Evolutionary conservation across 805 yeast genomes (phyloP), one percentile per base, ranked within the genome.

Genomic region (Lipomyces spencermartinsiae): DNA sequence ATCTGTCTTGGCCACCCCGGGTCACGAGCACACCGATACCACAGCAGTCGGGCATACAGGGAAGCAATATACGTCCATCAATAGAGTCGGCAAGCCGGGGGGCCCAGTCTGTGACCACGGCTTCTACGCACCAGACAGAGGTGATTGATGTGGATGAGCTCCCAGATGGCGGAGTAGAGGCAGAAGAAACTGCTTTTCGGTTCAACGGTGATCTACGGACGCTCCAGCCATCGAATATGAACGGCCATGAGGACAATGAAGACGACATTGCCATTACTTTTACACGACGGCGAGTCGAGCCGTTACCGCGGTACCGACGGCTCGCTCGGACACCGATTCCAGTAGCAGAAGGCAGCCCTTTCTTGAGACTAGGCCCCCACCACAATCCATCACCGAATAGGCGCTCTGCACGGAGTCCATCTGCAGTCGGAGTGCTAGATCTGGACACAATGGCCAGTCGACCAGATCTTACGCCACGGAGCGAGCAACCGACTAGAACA

Each of bases 141-240:
- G 62, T 65, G 31, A 65, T 65, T 29, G 68, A 65, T 37, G 34
- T 65, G 22, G 68, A 65, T 33, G 65, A 62, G n/a, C 14, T 61
- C 5, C 64, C 68, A 10, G 68, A 65, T 35, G 55, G 14, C 10
- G 59, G 58, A 9, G 8, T n/a, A 0, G 22, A 7, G n/a, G 10
- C 49, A 16, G 49, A 19, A 4, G 49, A 43, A 12, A 19, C 49
- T 16, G 22, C 22, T 4, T 16, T 43, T 14, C 16, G 49, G 49
- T 43, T 43, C 16, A n/a, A 43, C 22, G 49, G 49, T 43, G 49
- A 43, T 16, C 49, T 43, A 14, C 19, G 49, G 22, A 43, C 49
- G 49, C 49, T 43, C 22, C 49, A 16, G 49, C 49, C 16, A 7
- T 19, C 22, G 25, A 43, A 43, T 43, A 43, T 19, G 19, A 14